Conservation (phyloP, 805 yeast genomes). For the Suhomyces pyralidae region DNA sequence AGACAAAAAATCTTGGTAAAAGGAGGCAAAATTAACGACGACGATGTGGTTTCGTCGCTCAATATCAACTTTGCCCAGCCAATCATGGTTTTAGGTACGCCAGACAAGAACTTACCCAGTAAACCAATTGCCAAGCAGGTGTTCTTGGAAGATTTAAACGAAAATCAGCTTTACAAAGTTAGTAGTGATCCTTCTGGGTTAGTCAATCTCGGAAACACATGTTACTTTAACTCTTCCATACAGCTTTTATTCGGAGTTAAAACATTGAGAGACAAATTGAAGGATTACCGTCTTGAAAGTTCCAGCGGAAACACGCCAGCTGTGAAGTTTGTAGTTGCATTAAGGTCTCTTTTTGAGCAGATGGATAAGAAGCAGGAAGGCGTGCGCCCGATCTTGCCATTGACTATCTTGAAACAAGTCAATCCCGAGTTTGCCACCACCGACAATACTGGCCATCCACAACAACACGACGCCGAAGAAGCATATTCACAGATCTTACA, state of each 20-base stretch:
- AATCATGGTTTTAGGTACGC: slow-evolving; percentile 90
- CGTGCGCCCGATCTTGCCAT: slow-evolving; percentile 67
- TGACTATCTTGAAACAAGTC: slow-evolving; percentile 59
- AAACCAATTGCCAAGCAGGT: slow-evolving; percentile 54
- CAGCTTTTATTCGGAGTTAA: slow-evolving; percentile 51
- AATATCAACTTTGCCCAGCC: slow-evolving; percentile 62
- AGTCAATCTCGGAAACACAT: slow-evolving; percentile 70
- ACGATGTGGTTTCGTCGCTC: slow-evolving; percentile 48
- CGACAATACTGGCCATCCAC: slow-evolving; percentile 63
- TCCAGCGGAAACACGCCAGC: slow-evolving; percentile 7
- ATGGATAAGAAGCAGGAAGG: slow-evolving; percentile 44
- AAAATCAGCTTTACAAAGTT: slow-evolving; percentile 36
- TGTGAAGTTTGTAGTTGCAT: slow-evolving; percentile 17
- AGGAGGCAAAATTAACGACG: slow-evolving; percentile 84
- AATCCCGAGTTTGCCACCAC: slow-evolving; percentile 91
- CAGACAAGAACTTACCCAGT: slow-evolving; percentile 57
- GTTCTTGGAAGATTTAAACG: slow-evolving; percentile 68
- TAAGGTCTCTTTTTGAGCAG: slow-evolving; percentile 45
- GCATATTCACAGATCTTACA: slow-evolving; percentile 77
- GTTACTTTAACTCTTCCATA: slow-evolving; percentile 69
- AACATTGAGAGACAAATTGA: slow-evolving; percentile 35
- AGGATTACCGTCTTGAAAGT: slow-evolving; percentile 9
- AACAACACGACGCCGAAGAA: slow-evolving; percentile 99
- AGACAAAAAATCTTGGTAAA: slow-evolving; percentile 89
- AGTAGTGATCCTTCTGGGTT: slow-evolving; percentile 61